Evolutionary conservation across 2,329 filamentous ascomycete genomes (phyloP).

Genomic region (Trichoderma sp.): DNA sequence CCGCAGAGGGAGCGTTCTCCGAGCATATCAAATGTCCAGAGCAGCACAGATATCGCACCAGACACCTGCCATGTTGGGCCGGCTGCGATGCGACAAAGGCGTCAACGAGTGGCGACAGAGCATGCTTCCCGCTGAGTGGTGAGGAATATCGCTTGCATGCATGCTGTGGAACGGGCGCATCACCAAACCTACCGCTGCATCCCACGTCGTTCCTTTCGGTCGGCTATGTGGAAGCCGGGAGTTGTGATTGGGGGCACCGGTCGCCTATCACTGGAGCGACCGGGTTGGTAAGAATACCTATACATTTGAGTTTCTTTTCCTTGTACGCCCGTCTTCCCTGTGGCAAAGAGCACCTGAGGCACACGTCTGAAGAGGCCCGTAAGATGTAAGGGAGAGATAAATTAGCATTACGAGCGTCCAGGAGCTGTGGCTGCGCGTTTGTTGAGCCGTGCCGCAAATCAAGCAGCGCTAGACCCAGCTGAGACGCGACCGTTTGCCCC

Average conservation of each 20-base stretch:
- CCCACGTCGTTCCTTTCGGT: not conserved
- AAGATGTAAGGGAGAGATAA: not conserved
- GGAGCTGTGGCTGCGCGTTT: conserved; percentile 1
- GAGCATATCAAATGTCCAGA: not conserved
- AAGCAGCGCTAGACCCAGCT: not conserved
- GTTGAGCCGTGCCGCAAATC: not conserved
- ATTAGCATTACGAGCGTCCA: not conserved
- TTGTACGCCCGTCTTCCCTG: not conserved
- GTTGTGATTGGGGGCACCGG: not conserved
- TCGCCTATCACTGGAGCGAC: not conserved
- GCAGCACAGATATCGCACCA: not conserved
- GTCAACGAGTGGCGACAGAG: not conserved
- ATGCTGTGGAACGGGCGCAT: conserved; percentile 15
- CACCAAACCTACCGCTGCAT: not conserved
- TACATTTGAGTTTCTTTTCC: not conserved
- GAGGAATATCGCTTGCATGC: conserved; percentile 13
- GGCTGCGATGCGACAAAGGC: not conserved
- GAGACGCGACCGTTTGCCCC: conserved; percentile 6
- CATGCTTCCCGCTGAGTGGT: conserved; percentile 1
- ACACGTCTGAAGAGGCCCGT: not conserved
- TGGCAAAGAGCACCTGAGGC: not conserved
- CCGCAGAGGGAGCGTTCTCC: conserved; percentile 2
- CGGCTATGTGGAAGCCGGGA: not conserved
- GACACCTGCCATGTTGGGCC: not conserved
- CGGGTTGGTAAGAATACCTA: not conserved